phyloP scores from a whole-genome alignment of 2,329 filamentous ascomycete species.

The Colletotrichum echinochloae region DNA sequence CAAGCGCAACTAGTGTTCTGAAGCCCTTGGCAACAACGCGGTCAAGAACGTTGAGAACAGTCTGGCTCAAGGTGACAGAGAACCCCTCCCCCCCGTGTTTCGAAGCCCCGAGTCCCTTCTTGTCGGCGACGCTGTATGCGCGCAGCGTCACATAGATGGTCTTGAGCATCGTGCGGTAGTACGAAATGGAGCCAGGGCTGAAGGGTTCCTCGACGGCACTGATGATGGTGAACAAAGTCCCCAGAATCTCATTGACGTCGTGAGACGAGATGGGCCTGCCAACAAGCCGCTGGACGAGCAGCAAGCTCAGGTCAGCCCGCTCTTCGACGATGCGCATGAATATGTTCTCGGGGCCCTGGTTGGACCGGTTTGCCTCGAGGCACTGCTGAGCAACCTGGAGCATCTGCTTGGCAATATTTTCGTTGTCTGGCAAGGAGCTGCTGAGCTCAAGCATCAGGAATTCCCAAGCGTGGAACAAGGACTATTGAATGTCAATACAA shows the following conservation, averaged over 20 bases:
- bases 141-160: conserved; percentile 86
- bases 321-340: conserved; percentile 82
- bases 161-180: conserved; percentile 87
- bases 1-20: conserved; percentile 80
- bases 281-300: conserved; percentile 83
- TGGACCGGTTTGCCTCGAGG: conserved; percentile 79
- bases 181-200: conserved; percentile 65
- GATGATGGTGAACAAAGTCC: conserved; percentile 64
- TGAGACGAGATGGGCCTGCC: conserved; percentile 63
- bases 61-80: conserved; percentile 64
- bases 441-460: conserved; percentile 87
- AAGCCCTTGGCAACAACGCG: conserved; percentile 85
- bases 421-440: conserved; percentile 66
- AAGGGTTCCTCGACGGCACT: conserved; percentile 67
- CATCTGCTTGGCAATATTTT: conserved; percentile 74
- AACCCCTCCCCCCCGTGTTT: conserved; percentile 47
- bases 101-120: conserved; percentile 43
- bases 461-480: conserved; percentile 90
- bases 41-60: conserved; percentile 83
- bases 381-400: conserved; percentile 82
- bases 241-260: conserved; percentile 65
- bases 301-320: conserved; percentile 83
- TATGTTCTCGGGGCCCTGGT: conserved; percentile 80
- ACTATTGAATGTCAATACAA: conserved; percentile 59
- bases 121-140: conserved; percentile 63